Evolutionary conservation across 768 basidiomycete species (phyloP).

Genomic region (Auricularia sp.): DNA sequence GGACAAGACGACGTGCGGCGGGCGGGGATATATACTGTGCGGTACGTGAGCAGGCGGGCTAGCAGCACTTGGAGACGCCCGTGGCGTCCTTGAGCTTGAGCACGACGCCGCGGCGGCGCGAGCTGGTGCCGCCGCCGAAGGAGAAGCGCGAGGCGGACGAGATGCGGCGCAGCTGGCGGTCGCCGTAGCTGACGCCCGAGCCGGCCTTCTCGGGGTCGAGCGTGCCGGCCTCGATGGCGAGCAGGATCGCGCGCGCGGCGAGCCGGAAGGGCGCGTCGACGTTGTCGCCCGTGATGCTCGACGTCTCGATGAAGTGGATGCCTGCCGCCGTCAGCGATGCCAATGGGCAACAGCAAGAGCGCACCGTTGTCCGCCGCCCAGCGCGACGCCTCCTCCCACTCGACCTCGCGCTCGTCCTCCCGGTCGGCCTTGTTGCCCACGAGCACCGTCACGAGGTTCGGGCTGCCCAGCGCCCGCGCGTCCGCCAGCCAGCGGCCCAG

Average conservation of each 20-base stretch:
- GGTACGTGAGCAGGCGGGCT: too few relatives aligned
- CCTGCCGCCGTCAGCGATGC: conserved; percentile 44
- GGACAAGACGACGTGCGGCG: too few relatives aligned
- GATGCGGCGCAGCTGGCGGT: conserved; percentile 81
- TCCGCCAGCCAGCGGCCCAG: conserved; percentile 87
- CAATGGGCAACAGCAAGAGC: too few relatives aligned
- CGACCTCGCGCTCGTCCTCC: conserved; percentile 91
- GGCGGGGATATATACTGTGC: too few relatives aligned
- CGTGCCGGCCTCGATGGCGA: conserved; percentile 81
- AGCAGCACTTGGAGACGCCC: neutral
- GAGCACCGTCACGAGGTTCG: conserved; percentile 78
- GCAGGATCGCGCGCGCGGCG: conserved; percentile 76
- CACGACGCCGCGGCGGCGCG: neutral
- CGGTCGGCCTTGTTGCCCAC: conserved; percentile 94
- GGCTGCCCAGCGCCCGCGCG: conserved; percentile 84
- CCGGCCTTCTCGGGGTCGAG: conserved; percentile 92
- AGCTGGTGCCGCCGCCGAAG: conserved; percentile 46
- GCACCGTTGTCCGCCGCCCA: conserved; percentile 97
- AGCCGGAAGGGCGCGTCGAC: conserved; percentile 84
- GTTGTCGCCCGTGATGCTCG: conserved; percentile 86
- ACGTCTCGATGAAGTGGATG: conserved; percentile 88
- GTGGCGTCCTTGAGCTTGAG: neutral
- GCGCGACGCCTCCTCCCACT: conserved; percentile 86
- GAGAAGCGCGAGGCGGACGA: conserved; percentile 84
- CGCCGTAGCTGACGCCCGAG: conserved; percentile 94